A percentile compares a stretch with the other conserved stretches of the same genome.
Conservation (phyloP, 2,329 filamentous ascomycete genomes). For the Nakataea oryzae region DNA sequence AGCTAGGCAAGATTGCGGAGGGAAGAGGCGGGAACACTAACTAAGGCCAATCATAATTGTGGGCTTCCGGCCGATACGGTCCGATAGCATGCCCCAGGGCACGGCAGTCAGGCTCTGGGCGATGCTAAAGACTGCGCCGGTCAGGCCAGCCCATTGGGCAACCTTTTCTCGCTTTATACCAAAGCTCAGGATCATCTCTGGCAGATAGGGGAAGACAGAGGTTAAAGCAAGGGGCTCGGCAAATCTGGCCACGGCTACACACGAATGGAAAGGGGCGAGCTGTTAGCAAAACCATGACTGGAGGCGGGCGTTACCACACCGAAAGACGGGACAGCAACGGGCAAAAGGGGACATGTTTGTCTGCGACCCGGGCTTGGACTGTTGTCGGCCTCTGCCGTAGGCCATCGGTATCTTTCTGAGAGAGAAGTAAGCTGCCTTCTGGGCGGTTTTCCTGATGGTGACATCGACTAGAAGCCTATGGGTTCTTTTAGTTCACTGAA, state of each 20-base stretch:
- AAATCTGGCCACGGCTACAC: conserved; percentile 63
- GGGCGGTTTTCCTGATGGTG: background rate
- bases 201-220: conserved; percentile 59
- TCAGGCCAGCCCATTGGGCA: conserved; percentile 71
- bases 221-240: conserved; percentile 66
- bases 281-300: conserved; percentile 18
- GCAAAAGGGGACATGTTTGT: no score
- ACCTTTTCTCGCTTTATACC: conserved; percentile 61
- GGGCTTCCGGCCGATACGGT: conserved; percentile 72
- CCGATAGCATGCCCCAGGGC: conserved; percentile 66
- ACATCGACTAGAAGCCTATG: background rate
- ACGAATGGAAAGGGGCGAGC: conserved; percentile 6
- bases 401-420: background rate
- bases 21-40: background rate
- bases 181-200: conserved; percentile 77
- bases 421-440: background rate
- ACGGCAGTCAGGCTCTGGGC: conserved; percentile 63
- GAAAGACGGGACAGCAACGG: no score
- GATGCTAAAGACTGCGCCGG: conserved; percentile 61
- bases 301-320: no score
- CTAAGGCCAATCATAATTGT: conserved; percentile 62
- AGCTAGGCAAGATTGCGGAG: background rate
- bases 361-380: no score
- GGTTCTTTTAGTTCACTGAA: background rate
- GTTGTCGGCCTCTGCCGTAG: no score